These are phyloP conservation scores for Plantago elongata DNA, from an alignment of 257 asterid genomes.

Conservation along the genomic window DNA sequence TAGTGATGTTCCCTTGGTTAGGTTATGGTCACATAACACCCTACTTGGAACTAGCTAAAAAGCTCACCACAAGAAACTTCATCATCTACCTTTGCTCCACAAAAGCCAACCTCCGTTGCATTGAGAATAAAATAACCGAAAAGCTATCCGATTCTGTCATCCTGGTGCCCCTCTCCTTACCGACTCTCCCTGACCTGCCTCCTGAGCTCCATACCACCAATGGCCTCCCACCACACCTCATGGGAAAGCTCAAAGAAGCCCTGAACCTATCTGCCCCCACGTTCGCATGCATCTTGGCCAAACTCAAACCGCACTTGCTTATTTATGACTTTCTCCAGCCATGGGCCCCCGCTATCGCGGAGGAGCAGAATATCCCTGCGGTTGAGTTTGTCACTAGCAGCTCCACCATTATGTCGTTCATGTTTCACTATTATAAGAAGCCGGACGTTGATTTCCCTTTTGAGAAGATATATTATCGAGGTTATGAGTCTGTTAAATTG, in stretches of 20 bases:
- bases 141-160: slow-evolving; percentile 12
- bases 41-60: slow-evolving; percentile 41
- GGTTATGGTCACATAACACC: slow-evolving; percentile 51
- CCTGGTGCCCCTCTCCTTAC: slow-evolving; percentile 27
- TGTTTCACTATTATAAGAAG: slow-evolving; percentile 28
- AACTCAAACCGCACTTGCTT: slow-evolving; percentile 29
- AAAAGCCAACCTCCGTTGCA: slow-evolving; percentile 28
- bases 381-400: slow-evolving; percentile 36
- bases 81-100: slow-evolving; percentile 37
- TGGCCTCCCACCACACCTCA: slow-evolving; percentile 45
- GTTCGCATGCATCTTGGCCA: slow-evolving; percentile 18
- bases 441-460: slow-evolving; percentile 25
- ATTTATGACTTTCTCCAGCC: slow-evolving; percentile 42
- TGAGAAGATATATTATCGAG: slow-evolving; percentile 24
- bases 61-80: slow-evolving; percentile 33
- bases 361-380: slow-evolving; percentile 27
- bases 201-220: slow-evolving; percentile 37
- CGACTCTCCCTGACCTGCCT: slow-evolving; percentile 25
- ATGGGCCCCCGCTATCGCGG: slow-evolving; percentile 30
- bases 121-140: slow-evolving; percentile 20
- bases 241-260: slow-evolving; percentile 30
- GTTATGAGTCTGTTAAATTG: slow-evolving; percentile 21
- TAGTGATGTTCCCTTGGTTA: slow-evolving; percentile 50
- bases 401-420: slow-evolving; percentile 30
- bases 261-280: slow-evolving; percentile 16